Conservation (phyloP, 768 basidiomycete genomes). For the Zangia roseola region DNA sequence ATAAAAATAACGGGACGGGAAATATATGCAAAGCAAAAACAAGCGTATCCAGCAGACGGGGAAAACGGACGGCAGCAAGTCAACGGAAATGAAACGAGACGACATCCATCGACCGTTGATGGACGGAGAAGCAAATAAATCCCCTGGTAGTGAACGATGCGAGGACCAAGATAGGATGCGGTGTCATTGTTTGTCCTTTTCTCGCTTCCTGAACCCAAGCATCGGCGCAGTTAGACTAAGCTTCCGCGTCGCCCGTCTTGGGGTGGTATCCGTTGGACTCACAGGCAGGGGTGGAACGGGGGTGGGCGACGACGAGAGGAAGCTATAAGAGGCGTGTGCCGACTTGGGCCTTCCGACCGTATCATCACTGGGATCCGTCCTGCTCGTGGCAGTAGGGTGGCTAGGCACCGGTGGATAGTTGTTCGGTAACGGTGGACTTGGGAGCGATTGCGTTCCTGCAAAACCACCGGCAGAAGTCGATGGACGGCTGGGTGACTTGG, state of each 20-base stretch:
- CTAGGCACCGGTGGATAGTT: slow-evolving; percentile 1
- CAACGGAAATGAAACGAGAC: slow-evolving; percentile 26
- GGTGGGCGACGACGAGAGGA: slow-evolving; percentile 13
- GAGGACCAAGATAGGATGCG: background rate
- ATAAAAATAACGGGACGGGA: background rate
- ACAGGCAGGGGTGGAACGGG: slow-evolving; percentile 19
- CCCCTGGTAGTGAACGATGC: background rate
- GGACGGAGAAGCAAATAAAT: background rate
- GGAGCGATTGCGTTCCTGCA: slow-evolving; percentile 8
- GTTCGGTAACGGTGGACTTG: background rate
- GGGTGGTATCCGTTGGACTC: slow-evolving; percentile 20
- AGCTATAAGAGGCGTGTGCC: slow-evolving; percentile 23
- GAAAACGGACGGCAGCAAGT: slow-evolving; percentile 12
- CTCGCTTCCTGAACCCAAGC: slow-evolving; percentile 53
- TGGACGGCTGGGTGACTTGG: slow-evolving; percentile 32
- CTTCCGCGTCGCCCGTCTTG: slow-evolving; percentile 53
- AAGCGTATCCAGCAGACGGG: background rate
- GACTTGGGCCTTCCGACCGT: slow-evolving; percentile 23
- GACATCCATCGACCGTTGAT: background rate
- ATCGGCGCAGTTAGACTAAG: slow-evolving; percentile 66
- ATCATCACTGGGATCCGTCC: slow-evolving; percentile 1
- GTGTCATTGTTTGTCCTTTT: slow-evolving; percentile 42
- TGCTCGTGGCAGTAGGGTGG: background rate
- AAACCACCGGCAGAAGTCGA: slow-evolving; percentile 39
- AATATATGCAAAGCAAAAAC: slow-evolving; percentile 4